Evolutionary conservation across 257 asterid genomes (phyloP).

Genomic region (Jaltomata sinuosa): DNA sequence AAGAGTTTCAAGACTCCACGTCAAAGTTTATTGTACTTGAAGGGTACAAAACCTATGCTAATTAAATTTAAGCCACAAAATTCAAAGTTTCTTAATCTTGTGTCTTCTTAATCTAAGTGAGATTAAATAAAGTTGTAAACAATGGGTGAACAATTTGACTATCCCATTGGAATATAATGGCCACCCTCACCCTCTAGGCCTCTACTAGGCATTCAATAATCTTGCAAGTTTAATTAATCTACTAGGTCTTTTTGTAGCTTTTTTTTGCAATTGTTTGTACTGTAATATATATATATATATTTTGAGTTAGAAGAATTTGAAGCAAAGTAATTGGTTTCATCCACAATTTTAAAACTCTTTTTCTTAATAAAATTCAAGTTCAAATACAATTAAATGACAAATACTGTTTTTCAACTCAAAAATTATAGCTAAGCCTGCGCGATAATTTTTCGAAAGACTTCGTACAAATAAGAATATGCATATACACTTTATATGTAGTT

Average conservation of each 20-base stretch:
- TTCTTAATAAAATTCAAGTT: neutral
- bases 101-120: neutral
- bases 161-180: neutral
- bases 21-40: neutral
- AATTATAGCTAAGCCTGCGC: neutral
- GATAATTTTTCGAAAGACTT: neutral
- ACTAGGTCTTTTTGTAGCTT: neutral
- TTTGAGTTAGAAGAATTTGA: too few relatives aligned
- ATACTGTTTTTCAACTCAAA: neutral
- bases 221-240: neutral
- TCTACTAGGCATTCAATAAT: neutral
- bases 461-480: too few relatives aligned
- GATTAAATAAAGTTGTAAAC: neutral
- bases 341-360: neutral
- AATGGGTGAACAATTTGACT: neutral
- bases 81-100: neutral
- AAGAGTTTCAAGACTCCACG: neutral
- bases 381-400: neutral
- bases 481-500: too few relatives aligned
- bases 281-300: too few relatives aligned
- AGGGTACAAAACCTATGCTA: neutral
- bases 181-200: neutral
- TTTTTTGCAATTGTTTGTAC: neutral
- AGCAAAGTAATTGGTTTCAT: neutral
- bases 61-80: neutral